Percentiles rank a stretch among this genome's conserved stretches.
These are phyloP conservation scores for Uncinocarpus reesii DNA, from an alignment of 2,329 filamentous ascomycete genomes.

Conservation along the genomic window DNA sequence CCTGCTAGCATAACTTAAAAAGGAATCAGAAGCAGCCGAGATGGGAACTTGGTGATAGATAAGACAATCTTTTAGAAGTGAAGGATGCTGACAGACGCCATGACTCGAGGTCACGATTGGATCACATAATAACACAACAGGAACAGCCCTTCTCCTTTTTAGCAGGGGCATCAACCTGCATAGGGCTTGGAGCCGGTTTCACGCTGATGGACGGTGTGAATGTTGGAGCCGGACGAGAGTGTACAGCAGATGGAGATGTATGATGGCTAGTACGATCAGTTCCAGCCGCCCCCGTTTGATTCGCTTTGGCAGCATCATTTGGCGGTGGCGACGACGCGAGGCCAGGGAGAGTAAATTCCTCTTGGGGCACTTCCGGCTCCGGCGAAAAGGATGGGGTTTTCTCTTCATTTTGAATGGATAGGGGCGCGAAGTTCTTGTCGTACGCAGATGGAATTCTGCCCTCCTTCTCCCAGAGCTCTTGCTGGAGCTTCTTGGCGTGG, in stretches of 20 bases:
- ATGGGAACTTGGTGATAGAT: neutral
- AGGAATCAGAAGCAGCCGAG: neutral
- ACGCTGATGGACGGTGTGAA: constrained; percentile 26
- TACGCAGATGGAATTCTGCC: constrained; percentile 77
- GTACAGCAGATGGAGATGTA: constrained; percentile 40
- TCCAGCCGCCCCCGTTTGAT: constrained; percentile 35
- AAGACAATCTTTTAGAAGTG: constrained; percentile 4
- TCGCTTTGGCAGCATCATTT: constrained; percentile 26
- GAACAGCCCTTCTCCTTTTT: constrained; percentile 55
- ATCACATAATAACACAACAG: constrained; percentile 64
- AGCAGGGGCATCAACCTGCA: constrained; percentile 47
- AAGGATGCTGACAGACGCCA: neutral
- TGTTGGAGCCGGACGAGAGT: constrained; percentile 24
- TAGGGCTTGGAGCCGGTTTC: constrained; percentile 37
- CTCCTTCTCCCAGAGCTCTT: constrained; percentile 91
- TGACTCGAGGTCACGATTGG: neutral
- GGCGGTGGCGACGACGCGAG: constrained; percentile 22
- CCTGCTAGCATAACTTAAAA: neutral
- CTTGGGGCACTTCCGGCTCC: constrained; percentile 13
- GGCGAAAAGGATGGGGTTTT: constrained; percentile 18
- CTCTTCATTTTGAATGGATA: constrained; percentile 45
- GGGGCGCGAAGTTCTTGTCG: constrained; percentile 73
- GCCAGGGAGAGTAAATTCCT: constrained; percentile 9
- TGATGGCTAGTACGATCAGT: constrained; percentile 38
- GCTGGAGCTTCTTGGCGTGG: constrained; percentile 78